Evolutionary conservation across 495 filamentous ascomycete genomes (phyloP).

Genomic region (Aspergillus kassunensis): DNA sequence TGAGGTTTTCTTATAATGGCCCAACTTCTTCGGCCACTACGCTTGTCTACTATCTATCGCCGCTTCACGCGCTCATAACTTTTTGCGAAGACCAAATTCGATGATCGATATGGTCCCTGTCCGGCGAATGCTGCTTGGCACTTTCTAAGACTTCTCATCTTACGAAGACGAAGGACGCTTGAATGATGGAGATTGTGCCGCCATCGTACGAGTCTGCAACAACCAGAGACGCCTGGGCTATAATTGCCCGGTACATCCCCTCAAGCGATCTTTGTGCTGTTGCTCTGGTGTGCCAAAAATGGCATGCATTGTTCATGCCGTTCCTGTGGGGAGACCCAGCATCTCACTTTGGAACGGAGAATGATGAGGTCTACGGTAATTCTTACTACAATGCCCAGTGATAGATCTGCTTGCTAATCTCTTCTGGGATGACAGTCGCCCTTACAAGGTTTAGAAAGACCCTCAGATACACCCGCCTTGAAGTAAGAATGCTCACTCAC

Average conservation of each 20-base stretch:
- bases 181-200: slow-evolving; percentile 50
- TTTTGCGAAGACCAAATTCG: neutral
- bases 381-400: neutral
- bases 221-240: slow-evolving; percentile 55
- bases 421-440: slow-evolving; percentile 42
- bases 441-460: slow-evolving; percentile 60
- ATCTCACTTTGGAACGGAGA: slow-evolving; percentile 59
- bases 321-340: slow-evolving; percentile 65
- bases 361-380: slow-evolving; percentile 59
- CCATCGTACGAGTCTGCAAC: slow-evolving; percentile 59
- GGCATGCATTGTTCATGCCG: slow-evolving; percentile 58
- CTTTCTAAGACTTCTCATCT: no score
- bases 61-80: neutral
- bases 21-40: slow-evolving; percentile 4
- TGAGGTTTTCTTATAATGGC: slow-evolving; percentile 5
- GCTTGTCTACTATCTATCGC: neutral
- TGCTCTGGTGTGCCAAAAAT: slow-evolving; percentile 53
- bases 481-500: slow-evolving; percentile 55
- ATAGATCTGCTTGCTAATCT: slow-evolving; percentile 3
- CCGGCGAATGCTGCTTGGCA: neutral
- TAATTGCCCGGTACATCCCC: slow-evolving; percentile 58
- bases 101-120: neutral
- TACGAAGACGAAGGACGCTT: neutral
- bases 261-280: slow-evolving; percentile 57
- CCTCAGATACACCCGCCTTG: slow-evolving; percentile 49